Evolutionary conservation across 148 eudicot species (phyloP).

Genomic region (Beta vulgaris): DNA sequence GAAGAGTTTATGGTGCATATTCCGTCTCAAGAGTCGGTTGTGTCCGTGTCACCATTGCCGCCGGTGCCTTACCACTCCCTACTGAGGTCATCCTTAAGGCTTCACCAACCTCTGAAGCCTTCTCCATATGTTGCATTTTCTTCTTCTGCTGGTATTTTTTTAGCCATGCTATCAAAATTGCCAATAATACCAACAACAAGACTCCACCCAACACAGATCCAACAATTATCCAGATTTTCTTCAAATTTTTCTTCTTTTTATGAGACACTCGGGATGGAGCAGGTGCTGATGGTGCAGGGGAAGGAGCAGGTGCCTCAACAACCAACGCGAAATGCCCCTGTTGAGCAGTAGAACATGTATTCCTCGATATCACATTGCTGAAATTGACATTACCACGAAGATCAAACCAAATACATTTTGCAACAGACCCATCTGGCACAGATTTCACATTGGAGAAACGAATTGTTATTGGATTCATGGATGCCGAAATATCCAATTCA

Average conservation of each 20-base stretch:
- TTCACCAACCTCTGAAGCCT: conserved; percentile 81
- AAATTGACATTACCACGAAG: conserved; percentile 52
- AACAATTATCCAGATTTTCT: conserved; percentile 61
- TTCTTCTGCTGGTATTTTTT: conserved; percentile 44
- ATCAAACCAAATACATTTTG: conserved; percentile 60
- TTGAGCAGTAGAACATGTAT: conserved; percentile 47
- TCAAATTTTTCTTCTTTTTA: conserved; percentile 36
- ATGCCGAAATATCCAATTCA: conserved; percentile 46
- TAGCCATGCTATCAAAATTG: conserved; percentile 42
- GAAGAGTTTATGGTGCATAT: conserved; percentile 53
- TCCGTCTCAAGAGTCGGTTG: conserved; percentile 81
- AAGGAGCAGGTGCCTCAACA: conserved; percentile 42
- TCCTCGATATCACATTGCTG: conserved; percentile 43
- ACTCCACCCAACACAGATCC: conserved; percentile 81
- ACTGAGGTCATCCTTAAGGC: conserved; percentile 61
- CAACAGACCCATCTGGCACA: conserved; percentile 40
- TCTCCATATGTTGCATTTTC: conserved; percentile 73
- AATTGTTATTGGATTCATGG: conserved; percentile 53
- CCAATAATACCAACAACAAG: conserved; percentile 47
- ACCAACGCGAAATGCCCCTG: conserved; percentile 87
- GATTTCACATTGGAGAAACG: conserved; percentile 41
- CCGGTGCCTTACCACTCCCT: conserved; percentile 75
- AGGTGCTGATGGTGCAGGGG: conserved; percentile 42
- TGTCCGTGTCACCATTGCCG: conserved; percentile 76
- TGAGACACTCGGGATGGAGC: conserved; percentile 18